Evolutionary conservation across 306 rosid genomes (phyloP).

Genomic region (Astragalus glycyphyllos): DNA sequence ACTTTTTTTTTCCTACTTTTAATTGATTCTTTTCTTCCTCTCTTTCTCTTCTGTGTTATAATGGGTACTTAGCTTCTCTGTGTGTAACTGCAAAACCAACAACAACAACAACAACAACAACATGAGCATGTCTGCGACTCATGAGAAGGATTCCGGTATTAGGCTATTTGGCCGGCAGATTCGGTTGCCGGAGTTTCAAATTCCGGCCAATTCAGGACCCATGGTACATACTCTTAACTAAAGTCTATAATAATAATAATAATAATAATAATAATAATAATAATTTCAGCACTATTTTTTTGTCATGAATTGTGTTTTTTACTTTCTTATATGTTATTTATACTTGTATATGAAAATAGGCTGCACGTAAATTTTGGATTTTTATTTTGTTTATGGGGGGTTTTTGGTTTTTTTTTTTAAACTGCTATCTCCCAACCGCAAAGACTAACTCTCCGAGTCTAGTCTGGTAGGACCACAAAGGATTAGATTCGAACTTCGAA

Average conservation of each 20-base stretch:
- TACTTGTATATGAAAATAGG: slow-evolving; percentile 15
- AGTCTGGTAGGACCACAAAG: too few species aligned
- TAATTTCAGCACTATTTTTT: neutral
- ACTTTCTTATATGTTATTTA: neutral
- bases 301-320: slow-evolving; percentile 24
- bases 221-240: slow-evolving; percentile 40
- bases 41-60: slow-evolving; percentile 39
- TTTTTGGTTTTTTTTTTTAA: too few species aligned
- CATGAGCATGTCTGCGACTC: slow-evolving; percentile 44
- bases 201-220: slow-evolving; percentile 50
- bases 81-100: slow-evolving; percentile 22
- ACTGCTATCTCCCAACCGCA: too few species aligned
- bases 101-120: too few species aligned
- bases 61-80: slow-evolving; percentile 42
- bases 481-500: too few species aligned
- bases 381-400: slow-evolving; percentile 15
- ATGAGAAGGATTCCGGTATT: slow-evolving; percentile 57
- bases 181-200: slow-evolving; percentile 59
- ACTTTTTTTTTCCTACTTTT: neutral
- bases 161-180: slow-evolving; percentile 73
- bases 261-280: too few species aligned
- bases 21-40: neutral
- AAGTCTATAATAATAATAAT: neutral
- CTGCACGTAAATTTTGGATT: slow-evolving; percentile 43
- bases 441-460: too few species aligned